Evolutionary conservation across 306 rosid genomes (phyloP).

Genomic region (Luffa acutangula): DNA sequence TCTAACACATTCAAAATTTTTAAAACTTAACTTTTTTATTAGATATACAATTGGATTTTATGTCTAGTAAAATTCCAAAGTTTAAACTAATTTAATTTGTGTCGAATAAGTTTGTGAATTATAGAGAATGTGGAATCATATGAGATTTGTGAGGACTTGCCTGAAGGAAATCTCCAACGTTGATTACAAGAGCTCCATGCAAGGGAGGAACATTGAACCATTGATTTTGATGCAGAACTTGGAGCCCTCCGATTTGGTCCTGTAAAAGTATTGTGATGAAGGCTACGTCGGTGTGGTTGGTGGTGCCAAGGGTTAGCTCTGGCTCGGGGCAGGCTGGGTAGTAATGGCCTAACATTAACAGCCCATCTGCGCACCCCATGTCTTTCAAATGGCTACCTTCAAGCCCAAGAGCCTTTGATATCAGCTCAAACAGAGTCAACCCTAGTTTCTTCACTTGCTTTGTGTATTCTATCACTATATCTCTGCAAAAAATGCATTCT

Average conservation of each 20-base stretch:
- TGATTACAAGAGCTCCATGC: no score
- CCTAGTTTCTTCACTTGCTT: constrained; percentile 28
- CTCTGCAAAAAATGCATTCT: constrained; percentile 17
- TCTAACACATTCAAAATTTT: no score
- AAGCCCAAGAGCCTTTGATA: constrained; percentile 55
- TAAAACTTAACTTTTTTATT: no score
- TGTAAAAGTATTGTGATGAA: constrained; percentile 9
- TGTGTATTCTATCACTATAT: constrained; percentile 29
- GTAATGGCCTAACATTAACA: not conserved
- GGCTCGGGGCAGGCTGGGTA: constrained; percentile 8
- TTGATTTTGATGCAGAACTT: no score
- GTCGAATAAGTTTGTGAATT: no score
- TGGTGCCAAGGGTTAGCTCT: constrained; percentile 31
- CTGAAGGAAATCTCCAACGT: no score
- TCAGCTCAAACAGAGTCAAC: constrained; percentile 21
- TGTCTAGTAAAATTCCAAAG: no score
- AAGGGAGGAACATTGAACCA: no score
- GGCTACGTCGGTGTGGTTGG: constrained; percentile 1
- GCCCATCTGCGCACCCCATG: constrained; percentile 39
- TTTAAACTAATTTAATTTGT: no score
- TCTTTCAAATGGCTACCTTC: constrained; percentile 20
- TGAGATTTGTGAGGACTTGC: no score
- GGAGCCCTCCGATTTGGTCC: constrained; percentile 7
- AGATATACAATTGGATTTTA: no score
- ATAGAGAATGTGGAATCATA: no score